A percentile compares a stretch with the other conserved stretches of the same genome.
These are phyloP conservation scores for Bretschneidera sinensis DNA, from an alignment of 345 rosid genomes.

Conservation along the genomic window DNA sequence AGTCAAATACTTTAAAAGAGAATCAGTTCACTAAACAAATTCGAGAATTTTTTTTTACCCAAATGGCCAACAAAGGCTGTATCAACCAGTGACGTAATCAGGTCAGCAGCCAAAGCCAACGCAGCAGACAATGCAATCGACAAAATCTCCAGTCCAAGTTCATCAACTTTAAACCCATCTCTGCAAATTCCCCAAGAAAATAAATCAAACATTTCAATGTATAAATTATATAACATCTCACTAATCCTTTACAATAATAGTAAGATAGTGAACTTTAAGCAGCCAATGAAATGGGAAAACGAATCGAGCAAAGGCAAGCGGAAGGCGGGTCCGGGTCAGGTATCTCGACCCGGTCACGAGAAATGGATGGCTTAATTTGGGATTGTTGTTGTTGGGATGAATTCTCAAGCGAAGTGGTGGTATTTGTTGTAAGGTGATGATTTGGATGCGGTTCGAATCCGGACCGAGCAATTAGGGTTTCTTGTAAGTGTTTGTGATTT, in stretches of 20 bases:
- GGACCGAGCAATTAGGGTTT: slow-evolving; percentile 20
- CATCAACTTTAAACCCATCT: slow-evolving; percentile 45
- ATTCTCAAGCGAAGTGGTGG: slow-evolving; percentile 20
- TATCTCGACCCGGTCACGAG: slow-evolving; percentile 10
- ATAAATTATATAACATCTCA: neutral
- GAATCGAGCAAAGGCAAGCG: slow-evolving; percentile 2
- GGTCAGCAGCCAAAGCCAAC: slow-evolving; percentile 91
- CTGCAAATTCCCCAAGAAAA: slow-evolving; percentile 14
- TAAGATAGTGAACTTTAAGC: slow-evolving; percentile 24
- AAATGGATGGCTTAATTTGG: slow-evolving; percentile 9
- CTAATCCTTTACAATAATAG: neutral
- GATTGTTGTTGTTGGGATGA: slow-evolving; percentile 19
- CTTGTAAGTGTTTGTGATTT: slow-evolving; percentile 10
- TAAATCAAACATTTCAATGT: neutral
- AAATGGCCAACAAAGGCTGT: slow-evolving; percentile 86
- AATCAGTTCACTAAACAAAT: neutral
- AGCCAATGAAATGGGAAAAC: slow-evolving; percentile 18
- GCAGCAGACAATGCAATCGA: slow-evolving; percentile 94
- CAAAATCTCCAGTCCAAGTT: slow-evolving; percentile 59
- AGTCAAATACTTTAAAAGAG: too few relatives aligned
- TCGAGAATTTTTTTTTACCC: slow-evolving; percentile 43
- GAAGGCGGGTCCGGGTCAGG: slow-evolving; percentile 20
- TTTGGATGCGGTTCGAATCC: slow-evolving; percentile 21
- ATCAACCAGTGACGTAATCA: slow-evolving; percentile 73
- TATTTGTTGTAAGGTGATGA: slow-evolving; percentile 30